Percentiles rank a stretch among this genome's conserved stretches.
Evolutionary conservation across 306 rosid genomes (phyloP).

Genomic region (Comarum palustre): DNA sequence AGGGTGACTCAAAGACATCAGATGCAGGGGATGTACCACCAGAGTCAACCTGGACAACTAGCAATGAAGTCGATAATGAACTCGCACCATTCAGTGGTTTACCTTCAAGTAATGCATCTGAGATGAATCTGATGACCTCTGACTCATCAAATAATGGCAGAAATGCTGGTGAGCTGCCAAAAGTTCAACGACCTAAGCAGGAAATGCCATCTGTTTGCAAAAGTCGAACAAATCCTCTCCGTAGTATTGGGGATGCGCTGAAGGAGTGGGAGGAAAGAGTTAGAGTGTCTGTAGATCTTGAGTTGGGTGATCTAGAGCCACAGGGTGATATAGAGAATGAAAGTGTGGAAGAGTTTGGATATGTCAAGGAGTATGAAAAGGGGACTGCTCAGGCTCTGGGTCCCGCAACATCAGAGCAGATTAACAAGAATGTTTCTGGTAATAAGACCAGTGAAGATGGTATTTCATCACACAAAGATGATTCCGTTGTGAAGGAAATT

Average conservation of each 20-base stretch:
- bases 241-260: constrained; percentile 70
- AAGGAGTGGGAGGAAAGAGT: constrained; percentile 72
- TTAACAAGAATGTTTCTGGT: constrained; percentile 43
- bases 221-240: constrained; percentile 65
- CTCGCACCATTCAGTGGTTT: constrained; percentile 53
- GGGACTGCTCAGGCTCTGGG: constrained; percentile 92
- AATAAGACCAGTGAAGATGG: constrained; percentile 38
- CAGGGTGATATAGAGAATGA: constrained; percentile 55
- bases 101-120: constrained; percentile 52
- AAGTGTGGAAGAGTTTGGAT: constrained; percentile 82
- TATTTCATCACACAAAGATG: constrained; percentile 36
- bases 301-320: constrained; percentile 38
- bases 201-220: constrained; percentile 49
- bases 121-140: constrained; percentile 48
- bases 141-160: constrained; percentile 62
- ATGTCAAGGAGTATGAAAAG: constrained; percentile 64
- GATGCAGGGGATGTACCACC: constrained; percentile 38
- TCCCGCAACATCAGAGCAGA: constrained; percentile 80
- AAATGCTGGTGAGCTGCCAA: constrained; percentile 41
- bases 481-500: constrained; percentile 35
- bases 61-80: constrained; percentile 39
- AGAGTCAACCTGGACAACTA: constrained; percentile 47
- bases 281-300: constrained; percentile 58
- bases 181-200: constrained; percentile 32
- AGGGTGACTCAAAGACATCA: constrained; percentile 42